Evolutionary conservation across 2,329 filamentous ascomycete species (phyloP).

Genomic region (Phialocephala sp.): DNA sequence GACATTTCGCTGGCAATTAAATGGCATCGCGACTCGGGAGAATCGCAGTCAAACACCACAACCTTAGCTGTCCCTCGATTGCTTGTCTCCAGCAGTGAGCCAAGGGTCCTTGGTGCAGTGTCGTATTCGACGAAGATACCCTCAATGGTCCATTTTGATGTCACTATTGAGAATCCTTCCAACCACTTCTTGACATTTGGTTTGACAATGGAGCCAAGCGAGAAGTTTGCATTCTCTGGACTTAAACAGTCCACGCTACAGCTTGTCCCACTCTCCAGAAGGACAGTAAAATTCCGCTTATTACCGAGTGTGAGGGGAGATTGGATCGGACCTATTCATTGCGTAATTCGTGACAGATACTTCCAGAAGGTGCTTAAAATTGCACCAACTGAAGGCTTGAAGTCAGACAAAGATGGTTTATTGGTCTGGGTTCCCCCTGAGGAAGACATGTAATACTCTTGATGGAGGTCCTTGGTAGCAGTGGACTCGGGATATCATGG

Average conservation of each 20-base stretch:
- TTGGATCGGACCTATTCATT: constrained; percentile 71
- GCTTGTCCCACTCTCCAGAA: constrained; percentile 79
- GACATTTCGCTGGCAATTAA: constrained; percentile 76
- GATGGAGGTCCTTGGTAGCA: not conserved
- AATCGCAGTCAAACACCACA: constrained; percentile 60
- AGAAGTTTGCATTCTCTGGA: constrained; percentile 92
- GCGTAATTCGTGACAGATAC: constrained; percentile 86
- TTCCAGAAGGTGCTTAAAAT: constrained; percentile 90
- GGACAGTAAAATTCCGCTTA: constrained; percentile 75
- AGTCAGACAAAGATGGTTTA: constrained; percentile 66
- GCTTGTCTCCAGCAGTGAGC: constrained; percentile 80
- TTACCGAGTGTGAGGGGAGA: constrained; percentile 68
- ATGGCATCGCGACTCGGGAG: constrained; percentile 67
- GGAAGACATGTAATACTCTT: constrained; percentile 29
- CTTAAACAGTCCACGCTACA: constrained; percentile 81
- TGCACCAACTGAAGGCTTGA: constrained; percentile 77
- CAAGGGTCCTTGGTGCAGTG: constrained; percentile 71
- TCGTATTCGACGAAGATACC: constrained; percentile 48
- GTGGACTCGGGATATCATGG: not conserved
- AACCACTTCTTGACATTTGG: constrained; percentile 95
- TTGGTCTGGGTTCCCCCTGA: constrained; percentile 64
- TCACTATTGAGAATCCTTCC: constrained; percentile 91
- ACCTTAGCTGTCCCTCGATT: constrained; percentile 80
- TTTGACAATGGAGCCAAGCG: constrained; percentile 87
- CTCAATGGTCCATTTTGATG: constrained; percentile 54